Evolutionary conservation across 2,329 filamentous ascomycete genomes (phyloP).

Genomic region (Peltaster fructicola): DNA sequence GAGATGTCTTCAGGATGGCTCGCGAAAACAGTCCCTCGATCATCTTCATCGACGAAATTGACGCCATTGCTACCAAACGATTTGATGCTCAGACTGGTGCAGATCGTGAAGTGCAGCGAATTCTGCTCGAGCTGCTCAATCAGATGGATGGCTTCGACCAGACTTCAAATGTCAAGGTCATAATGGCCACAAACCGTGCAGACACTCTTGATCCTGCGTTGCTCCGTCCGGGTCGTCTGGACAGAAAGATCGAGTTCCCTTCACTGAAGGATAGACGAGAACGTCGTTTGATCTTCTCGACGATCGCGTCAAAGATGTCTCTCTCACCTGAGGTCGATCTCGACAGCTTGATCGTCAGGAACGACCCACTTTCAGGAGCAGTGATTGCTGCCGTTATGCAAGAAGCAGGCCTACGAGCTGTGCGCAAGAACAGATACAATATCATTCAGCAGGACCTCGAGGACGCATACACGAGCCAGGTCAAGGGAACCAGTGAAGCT

Average conservation of each 20-base stretch:
- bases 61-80: slow-evolving; percentile 96
- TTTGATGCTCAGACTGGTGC: slow-evolving; percentile 98
- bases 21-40: slow-evolving; percentile 95
- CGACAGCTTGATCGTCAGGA: slow-evolving; percentile 88
- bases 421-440: slow-evolving; percentile 96
- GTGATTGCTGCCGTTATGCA: slow-evolving; percentile 99
- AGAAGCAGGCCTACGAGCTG: slow-evolving; percentile 82
- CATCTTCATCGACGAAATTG: slow-evolving; percentile 99
- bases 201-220: slow-evolving; percentile 93
- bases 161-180: slow-evolving; percentile 97
- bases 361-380: slow-evolving; percentile 85
- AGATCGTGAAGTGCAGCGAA: slow-evolving; percentile 95
- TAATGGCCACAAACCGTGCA: slow-evolving; percentile 98
- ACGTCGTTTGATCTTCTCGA: slow-evolving; percentile 87
- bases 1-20: slow-evolving; percentile 97
- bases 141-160: slow-evolving; percentile 99
- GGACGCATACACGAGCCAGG: slow-evolving; percentile 91
- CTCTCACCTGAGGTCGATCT: slow-evolving; percentile 90
- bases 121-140: slow-evolving; percentile 89
- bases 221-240: slow-evolving; percentile 82
- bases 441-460: slow-evolving; percentile 96
- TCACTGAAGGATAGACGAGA: slow-evolving; percentile 83
- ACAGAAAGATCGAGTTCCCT: slow-evolving; percentile 99
- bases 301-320: slow-evolving; percentile 96
- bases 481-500: slow-evolving; percentile 62